Base-by-base conservation (phyloP, 345 rosid genomes). In the Hypericum androsaemum region DNA sequence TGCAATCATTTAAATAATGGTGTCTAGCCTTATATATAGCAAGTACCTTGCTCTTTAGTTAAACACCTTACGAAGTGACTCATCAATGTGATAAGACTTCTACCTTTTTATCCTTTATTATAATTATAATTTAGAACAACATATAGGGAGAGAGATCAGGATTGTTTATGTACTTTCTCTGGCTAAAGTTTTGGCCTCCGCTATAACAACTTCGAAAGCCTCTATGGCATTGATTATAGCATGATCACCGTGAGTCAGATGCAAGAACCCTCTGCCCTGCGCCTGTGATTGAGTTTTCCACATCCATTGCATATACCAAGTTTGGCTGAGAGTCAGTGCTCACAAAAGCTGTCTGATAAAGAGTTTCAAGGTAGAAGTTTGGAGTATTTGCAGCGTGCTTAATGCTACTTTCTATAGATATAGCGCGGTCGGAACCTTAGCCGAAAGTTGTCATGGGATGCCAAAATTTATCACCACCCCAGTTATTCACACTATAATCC, bases 381-480 rank as follows among this genome's bases (percentile, higher is more conserved):
- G 99, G 99, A 10, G 86, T 64, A 57, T 61, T 60, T 37, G 94
- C 81, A 36, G 84, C 79, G 38, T 69, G 65, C 64, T 70, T 82
- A 40, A 94, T 94, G 42, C 68, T 58, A 44, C 65, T 75, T 77
- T 76, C 75, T 11, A 89, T 81, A 53, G 90, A 80, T 65, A 67
- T 79, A 37, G 73, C 64, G 59, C 67, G 59, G 77, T 83, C 99
- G 35, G 84, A 70, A 59, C 55, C 60, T 35, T 63, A 67, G 43
- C 78, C 81, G 59, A 88, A 94, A 47, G 94, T 72, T 52, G 59
- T 65, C 43, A 79, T 58, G 0, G 81, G 74, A 49, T 53, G 56
- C 99, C 99, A 94, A 73, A 81, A 94, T 68, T 97, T 88, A 70
- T 94, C 99, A 64, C 99, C 97, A 48, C 99, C 95, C 99, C 99